Conservation (phyloP, 1,284 basidiomycete genomes). For the Cutaneotrichosporon spelunceum region DNA sequence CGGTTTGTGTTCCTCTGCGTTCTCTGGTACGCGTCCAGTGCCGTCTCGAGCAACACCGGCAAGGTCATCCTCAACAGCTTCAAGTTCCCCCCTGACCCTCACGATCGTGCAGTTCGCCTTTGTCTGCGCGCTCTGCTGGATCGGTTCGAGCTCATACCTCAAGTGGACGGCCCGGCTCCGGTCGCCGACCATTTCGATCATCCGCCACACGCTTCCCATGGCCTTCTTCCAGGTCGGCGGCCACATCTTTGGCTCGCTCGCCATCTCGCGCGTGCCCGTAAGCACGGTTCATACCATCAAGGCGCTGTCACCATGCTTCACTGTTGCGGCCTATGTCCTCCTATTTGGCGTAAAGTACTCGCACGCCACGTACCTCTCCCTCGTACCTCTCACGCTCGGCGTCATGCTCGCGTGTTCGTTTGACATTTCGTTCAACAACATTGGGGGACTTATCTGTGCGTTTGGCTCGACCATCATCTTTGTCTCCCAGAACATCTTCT, state of each 20-base stretch:
- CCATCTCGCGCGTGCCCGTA: slow-evolving; percentile 91
- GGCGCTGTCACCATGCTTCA: slow-evolving; percentile 94
- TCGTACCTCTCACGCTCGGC: slow-evolving; percentile 89
- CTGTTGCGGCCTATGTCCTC: slow-evolving; percentile 87
- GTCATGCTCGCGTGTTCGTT: slow-evolving; percentile 98
- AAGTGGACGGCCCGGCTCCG: slow-evolving; percentile 59
- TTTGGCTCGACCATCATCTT: slow-evolving; percentile 94
- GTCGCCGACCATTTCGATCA: slow-evolving; percentile 66
- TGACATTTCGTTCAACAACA: slow-evolving; percentile 80
- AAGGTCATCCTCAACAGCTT: slow-evolving; percentile 53
- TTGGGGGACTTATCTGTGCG: slow-evolving; percentile 78
- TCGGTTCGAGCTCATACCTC: slow-evolving; percentile 69
- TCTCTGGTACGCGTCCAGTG: slow-evolving; percentile 53
- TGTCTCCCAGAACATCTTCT: slow-evolving; percentile 97
- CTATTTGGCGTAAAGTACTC: slow-evolving; percentile 93
- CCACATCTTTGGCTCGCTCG: slow-evolving; percentile 94
- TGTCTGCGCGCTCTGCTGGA: slow-evolving; percentile 77
- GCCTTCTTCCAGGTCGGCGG: slow-evolving; percentile 89
- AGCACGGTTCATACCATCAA: slow-evolving; percentile 99
- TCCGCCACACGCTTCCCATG: slow-evolving; percentile 82
- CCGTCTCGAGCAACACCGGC: slow-evolving; percentile 51
- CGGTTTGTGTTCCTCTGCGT: slow-evolving; percentile 49
- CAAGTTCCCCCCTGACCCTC: slow-evolving; percentile 57
- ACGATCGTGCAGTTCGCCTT: slow-evolving; percentile 98
- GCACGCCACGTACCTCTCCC: slow-evolving; percentile 81